Conservation (phyloP, 208 protist species). For the Kentomonas sorsogonicus region DNA sequence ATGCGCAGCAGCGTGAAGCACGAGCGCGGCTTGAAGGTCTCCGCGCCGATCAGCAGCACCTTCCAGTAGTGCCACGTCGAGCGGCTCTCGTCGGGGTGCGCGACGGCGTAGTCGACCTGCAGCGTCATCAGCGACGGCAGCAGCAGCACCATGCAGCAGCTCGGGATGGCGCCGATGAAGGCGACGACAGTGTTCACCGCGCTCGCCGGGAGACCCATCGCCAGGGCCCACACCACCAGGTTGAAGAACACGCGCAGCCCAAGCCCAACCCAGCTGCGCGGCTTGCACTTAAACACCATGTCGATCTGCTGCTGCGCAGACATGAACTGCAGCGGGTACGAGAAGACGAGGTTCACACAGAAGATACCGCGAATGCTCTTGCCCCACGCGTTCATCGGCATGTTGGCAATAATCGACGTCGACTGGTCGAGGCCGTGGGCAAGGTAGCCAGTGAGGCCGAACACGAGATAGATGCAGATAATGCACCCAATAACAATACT, state of each 20-base stretch:
- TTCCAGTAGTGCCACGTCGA: conserved; percentile 50
- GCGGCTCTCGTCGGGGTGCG: conserved; percentile 46
- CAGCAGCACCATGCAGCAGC: conserved; percentile 64
- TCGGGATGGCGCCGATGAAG: conserved; percentile 68
- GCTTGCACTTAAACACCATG: conserved; percentile 34
- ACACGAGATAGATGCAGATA: conserved; percentile 49
- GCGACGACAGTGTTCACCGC: conserved; percentile 67
- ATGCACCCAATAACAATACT: conserved; percentile 42
- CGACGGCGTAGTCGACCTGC: conserved; percentile 39
- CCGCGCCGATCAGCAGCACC: conserved; percentile 24
- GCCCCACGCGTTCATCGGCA: conserved; percentile 43
- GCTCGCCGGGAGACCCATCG: conserved; percentile 43
- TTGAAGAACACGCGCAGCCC: conserved; percentile 51
- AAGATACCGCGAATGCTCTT: conserved; percentile 38
- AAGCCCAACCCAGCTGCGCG: conserved; percentile 44
- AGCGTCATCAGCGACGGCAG: conserved; percentile 46
- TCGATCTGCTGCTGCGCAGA: conserved; percentile 75
- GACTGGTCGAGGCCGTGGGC: conserved; percentile 41
- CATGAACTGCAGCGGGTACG: conserved; percentile 74
- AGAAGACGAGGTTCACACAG: conserved; percentile 54
- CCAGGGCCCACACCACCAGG: conserved; percentile 52
- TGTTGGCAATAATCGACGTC: conserved; percentile 35
- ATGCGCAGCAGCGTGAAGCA: conserved; percentile 30
- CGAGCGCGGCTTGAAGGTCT: conserved; percentile 12
- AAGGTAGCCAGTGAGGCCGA: conserved; percentile 64